Evolutionary conservation across 805 yeast genomes (phyloP).

Genomic region (Priceomyces castillae): DNA sequence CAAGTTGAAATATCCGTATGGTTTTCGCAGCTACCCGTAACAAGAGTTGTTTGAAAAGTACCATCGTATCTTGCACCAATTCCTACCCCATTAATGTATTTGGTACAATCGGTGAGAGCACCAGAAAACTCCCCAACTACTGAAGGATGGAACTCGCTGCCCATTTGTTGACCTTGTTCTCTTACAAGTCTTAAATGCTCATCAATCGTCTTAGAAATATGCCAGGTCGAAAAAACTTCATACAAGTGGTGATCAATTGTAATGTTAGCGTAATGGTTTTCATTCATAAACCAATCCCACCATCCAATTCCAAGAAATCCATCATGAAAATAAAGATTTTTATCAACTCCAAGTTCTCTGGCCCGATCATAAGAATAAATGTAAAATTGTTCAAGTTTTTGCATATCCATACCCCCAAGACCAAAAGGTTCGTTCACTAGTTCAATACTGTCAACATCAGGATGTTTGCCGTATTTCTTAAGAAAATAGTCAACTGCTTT

Average conservation of each 20-base stretch:
- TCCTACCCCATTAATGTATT: slow-evolving; percentile 68
- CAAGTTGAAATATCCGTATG: slow-evolving; percentile 40
- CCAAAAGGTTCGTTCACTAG: slow-evolving; percentile 31
- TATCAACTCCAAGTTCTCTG: slow-evolving; percentile 6
- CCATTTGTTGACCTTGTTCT: slow-evolving; percentile 25
- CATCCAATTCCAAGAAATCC: slow-evolving; percentile 16
- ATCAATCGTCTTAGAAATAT: slow-evolving; percentile 11
- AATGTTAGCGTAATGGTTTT: slow-evolving; percentile 10
- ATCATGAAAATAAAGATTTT: slow-evolving; percentile 14
- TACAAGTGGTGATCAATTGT: slow-evolving; percentile 27
- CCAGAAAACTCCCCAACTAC: slow-evolving; percentile 72
- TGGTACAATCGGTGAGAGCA: slow-evolving; percentile 71
- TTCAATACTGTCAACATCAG: slow-evolving; percentile 22
- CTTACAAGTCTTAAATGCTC: slow-evolving; percentile 13
- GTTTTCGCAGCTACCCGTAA: slow-evolving; percentile 46
- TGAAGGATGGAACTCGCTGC: slow-evolving; percentile 40
- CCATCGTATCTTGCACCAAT: slow-evolving; percentile 63
- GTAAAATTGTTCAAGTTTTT: slow-evolving; percentile 21
- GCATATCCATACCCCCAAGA: slow-evolving; percentile 16
- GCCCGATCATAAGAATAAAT: slow-evolving; percentile 15
- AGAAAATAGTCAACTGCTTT: slow-evolving; percentile 14
- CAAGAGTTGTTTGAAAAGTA: slow-evolving; percentile 24
- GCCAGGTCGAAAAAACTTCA: slow-evolving; percentile 19
- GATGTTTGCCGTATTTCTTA: slow-evolving; percentile 13
- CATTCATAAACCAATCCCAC: slow-evolving; percentile 15